Base-by-base conservation (phyloP, 2,329 filamentous ascomycete genomes). In the Aspergillus floridensis region DNA sequence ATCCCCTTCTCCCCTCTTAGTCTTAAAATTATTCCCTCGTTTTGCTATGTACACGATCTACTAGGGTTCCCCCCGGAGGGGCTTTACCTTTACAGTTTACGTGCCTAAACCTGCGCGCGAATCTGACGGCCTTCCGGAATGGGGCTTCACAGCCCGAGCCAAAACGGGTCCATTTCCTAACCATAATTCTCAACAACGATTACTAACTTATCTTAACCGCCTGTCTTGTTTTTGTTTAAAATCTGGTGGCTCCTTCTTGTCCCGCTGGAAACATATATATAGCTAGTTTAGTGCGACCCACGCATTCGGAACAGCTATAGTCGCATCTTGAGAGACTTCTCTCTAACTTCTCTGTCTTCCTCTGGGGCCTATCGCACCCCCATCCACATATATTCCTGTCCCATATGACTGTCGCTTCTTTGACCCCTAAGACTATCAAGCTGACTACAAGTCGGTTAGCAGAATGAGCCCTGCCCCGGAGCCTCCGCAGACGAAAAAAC, bases 401-500 rank as follows among this genome's bases (percentile, higher is more conserved):
- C 52, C 53, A 54, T 61, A 53, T 29, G 31, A 61, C 49, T 56
- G 32, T 54, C 55, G 5, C 38, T 57, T 60, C 55, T 32, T 52
- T 48, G 38, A 46, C 48, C 49, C 44, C 26, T 54, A 26, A 58
- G 38, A 53, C 56, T 48, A 32, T 53, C 50, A 19, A 32, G 14
- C 48, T 49, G 55, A 21, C 32, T 44, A 52, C 55, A 46, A 26
- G 38, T 38, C 49, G 47, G 49, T 55, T 41, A 22, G 46, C 56
- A 71, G 62, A 60, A 70, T 69, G 64, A 68, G 64, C 59, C 63
- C 68, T 57, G 68, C 65, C 24, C 60, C 56, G 35, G 66, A 66
- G 29, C 47, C 59, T 22, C 52, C 62, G 1, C 59, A 62, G 19
- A 57, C 62, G n/a, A 74, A 68, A 58, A 74, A 69, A 60, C 70